Base-by-base conservation (phyloP, 2,329 filamentous ascomycete genomes). In the Balansia obtecta region DNA sequence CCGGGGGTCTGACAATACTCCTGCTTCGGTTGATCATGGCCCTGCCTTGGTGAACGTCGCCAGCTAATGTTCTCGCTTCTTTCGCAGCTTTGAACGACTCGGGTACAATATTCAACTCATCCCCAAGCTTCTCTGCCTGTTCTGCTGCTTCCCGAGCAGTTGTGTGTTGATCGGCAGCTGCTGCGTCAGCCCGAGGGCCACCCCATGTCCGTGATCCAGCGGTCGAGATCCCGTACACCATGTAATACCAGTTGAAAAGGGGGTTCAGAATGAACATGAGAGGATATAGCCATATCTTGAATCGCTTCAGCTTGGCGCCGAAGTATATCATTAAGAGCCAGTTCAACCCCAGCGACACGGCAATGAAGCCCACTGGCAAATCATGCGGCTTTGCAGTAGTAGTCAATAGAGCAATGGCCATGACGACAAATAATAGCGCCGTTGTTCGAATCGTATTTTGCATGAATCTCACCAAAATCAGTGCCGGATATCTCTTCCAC, bases 211-310 rank as follows among this genome's bases (percentile, higher is more conserved):
- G 79, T 65, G 95, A 88, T 18, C 90, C 89, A 32, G 90, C 89
- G 0, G 91, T 96, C 67, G 95, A 93, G 58, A 95, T 94, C 43
- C 89, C 90, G 65, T 96, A 95, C 2, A 95, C 85, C 86, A 96
- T 95, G 71, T 97, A 97, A 52, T 88, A 79, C 91, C 91, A 97
- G 68, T 97, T 97, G 75, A 96, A 90, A 63, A 97, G 94, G 0
- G 93, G 91, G 62, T 96, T 97, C 55, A 96, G 67, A 45, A 95
- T 70, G 64, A 96, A 97, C 89, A 97, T 96, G 55, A 97, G 60
- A 0, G 91, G 91, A 63, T 97, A 97, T 6, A 97, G 74, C 84
- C 88, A 91, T 54, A 94, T 86, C 73, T 98, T 97, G 72, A 85
- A 96, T 11, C 93, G 80, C 53, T 84, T 83, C 46, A 97, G 77